A percentile compares a stretch with the other conserved stretches of the same genome.
Evolutionary conservation across 2,329 filamentous ascomycete genomes (phyloP).

Genomic region (Aureobasidium namibiae): DNA sequence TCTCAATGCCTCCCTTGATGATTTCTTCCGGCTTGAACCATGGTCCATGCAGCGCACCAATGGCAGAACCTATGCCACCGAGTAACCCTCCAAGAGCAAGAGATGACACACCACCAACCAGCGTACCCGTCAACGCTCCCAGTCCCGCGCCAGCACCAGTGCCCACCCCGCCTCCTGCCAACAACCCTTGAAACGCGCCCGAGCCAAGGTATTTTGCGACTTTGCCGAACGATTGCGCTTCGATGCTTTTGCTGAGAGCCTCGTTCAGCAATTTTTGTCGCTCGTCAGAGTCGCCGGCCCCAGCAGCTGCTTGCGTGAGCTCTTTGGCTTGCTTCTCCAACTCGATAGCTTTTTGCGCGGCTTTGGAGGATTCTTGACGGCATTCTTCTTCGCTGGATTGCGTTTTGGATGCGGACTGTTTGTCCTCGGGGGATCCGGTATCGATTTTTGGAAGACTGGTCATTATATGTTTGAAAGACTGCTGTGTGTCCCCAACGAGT

Average conservation of each 20-base stretch:
- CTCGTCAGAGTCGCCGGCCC: slow-evolving; percentile 24
- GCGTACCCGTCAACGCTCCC: slow-evolving; percentile 24
- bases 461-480: no score
- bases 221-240: slow-evolving; percentile 26
- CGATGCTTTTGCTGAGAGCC: slow-evolving; percentile 22
- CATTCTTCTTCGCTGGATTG: not conserved
- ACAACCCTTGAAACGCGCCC: slow-evolving; percentile 25
- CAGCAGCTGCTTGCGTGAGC: slow-evolving; percentile 22
- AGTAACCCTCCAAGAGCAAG: slow-evolving; percentile 2
- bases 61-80: not conserved
- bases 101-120: slow-evolving; percentile 23
- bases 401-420: not conserved
- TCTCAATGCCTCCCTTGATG: not conserved
- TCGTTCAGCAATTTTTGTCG: slow-evolving; percentile 25
- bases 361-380: slow-evolving; percentile 20
- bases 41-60: not conserved
- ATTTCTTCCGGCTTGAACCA: not conserved
- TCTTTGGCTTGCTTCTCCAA: slow-evolving; percentile 22
- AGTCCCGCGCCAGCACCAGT: slow-evolving; percentile 20
- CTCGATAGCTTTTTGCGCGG: slow-evolving; percentile 20
- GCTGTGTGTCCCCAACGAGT: no score
- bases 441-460: no score
- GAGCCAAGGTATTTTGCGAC: slow-evolving; percentile 24
- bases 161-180: slow-evolving; percentile 24
- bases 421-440: no score